Evolutionary conservation across 495 filamentous ascomycete species (phyloP), one percentile per base, ranked within the genome.

Genomic region (Talaromyces adpressus): DNA sequence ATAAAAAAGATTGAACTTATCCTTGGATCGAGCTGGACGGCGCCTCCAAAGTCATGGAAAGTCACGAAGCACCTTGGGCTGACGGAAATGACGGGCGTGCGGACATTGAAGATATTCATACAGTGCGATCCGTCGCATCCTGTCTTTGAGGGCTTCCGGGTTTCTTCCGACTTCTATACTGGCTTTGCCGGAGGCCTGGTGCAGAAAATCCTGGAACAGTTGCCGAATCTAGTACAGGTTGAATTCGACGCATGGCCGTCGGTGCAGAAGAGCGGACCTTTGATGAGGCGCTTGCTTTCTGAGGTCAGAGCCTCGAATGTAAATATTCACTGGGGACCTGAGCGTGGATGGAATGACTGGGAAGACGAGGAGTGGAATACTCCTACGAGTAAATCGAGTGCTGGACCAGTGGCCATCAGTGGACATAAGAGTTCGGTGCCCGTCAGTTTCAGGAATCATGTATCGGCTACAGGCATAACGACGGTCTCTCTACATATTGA

Each of bases 21-120:
- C 9, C 75, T 96, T 2, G 91, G 91, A 0, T 90, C 90, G 0
- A 91, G 90, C 58, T 96, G 89, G 88, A 89, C 79, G 16, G 80
- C 81, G 54, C 91, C 91, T 3, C 91, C 91, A 1, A 75, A 77
- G 11, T 84, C 86, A 53, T 94, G 91, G 91, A 80, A 82, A 3
- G 86, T 92, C 27, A 87, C 85, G 65, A 71, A 80, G 5, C 73
- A 81, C 0, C 77, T 94, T 25, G 89, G 90, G 0, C 76, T 95
- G 25, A 70, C 76, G 41, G 84, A 92, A 51, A 86, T 87, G 76
- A 73, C 71, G 34, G 81, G 79, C 52, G 79, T 89, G 22, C 79
- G 82, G 45, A 82, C 78, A 12, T 71, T 96, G 54, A 89, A 86
- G 59, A 82, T 96, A 0, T 93, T 91, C 68, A 82, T 93, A 25